phyloP scores from a whole-genome alignment of 1,284 basidiomycete species.

The Chondrostereum purpureum region DNA sequence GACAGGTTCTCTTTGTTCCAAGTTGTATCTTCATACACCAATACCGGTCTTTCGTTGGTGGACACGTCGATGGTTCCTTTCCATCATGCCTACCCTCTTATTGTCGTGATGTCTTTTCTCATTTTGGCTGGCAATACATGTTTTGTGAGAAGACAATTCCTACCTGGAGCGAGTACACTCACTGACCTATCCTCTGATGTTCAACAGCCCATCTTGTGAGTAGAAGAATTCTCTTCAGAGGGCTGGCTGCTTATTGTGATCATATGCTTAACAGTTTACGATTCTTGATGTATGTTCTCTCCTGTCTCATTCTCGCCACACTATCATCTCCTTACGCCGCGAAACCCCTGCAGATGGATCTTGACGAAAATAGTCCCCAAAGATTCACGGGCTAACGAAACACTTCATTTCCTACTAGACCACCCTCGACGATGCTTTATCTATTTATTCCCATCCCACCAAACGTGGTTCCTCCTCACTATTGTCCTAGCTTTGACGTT shows the following conservation, averaged over 20 bases:
- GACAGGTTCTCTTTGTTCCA: conserved; percentile 84
- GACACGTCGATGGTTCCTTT: conserved; percentile 89
- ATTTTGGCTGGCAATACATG: conserved; percentile 88
- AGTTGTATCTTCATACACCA: conserved; percentile 83
- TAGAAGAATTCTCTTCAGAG: no score
- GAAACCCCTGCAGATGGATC: conserved; percentile 66
- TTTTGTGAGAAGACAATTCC: conserved; percentile 59
- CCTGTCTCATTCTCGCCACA: background rate
- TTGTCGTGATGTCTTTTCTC: conserved; percentile 59
- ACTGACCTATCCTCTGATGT: conserved; percentile 4
- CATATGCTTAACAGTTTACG: conserved; percentile 49
- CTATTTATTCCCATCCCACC: conserved; percentile 91
- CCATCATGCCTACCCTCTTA: conserved; percentile 79
- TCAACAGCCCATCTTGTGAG: conserved; percentile 67
- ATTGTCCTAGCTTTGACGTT: conserved; percentile 68
- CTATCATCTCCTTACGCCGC: conserved; percentile 9
- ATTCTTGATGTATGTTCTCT: conserved; percentile 49
- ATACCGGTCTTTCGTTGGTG: conserved; percentile 85
- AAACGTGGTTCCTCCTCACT: conserved; percentile 87
- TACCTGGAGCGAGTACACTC: no score
- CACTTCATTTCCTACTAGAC: conserved; percentile 87
- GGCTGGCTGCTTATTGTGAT: no score
- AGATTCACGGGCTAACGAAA: conserved; percentile 65
- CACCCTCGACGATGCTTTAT: conserved; percentile 96
- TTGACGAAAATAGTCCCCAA: conserved; percentile 58